phyloP scores from a whole-genome alignment of 257 asterid genomes.

The Solanum chaucha region DNA sequence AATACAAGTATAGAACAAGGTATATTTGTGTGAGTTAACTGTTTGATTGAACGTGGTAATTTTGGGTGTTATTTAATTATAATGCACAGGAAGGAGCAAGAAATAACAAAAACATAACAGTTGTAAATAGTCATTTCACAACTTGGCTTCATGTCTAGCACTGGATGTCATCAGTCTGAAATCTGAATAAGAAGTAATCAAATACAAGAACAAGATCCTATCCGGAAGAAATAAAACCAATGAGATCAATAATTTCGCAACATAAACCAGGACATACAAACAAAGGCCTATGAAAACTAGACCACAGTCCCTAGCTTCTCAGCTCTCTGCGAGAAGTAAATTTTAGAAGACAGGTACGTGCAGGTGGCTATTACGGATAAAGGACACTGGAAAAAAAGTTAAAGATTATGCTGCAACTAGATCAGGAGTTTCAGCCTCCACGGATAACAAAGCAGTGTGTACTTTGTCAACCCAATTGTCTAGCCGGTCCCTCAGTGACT shows the following conservation, averaged over 20 bases:
- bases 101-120: neutral
- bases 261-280: neutral
- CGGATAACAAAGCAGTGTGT: constrained; percentile 75
- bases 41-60: too few species aligned
- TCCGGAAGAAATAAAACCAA: neutral
- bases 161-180: neutral
- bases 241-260: neutral
- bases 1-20: too few species aligned
- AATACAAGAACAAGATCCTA: neutral
- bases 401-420: constrained; percentile 63
- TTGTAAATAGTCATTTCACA: neutral
- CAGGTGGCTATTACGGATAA: neutral
- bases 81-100: neutral
- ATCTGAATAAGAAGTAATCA: neutral
- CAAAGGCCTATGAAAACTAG: neutral
- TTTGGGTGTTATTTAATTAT: neutral
- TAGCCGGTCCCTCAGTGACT: constrained; percentile 73
- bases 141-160: neutral
- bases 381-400: neutral
- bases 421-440: constrained; percentile 98
- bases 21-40: too few species aligned
- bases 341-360: neutral
- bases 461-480: constrained; percentile 86
- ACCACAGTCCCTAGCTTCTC: neutral
- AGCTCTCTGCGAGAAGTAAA: neutral